Base-by-base conservation (phyloP, 75 land plant genomes). In the Cupressus sempervirens region DNA sequence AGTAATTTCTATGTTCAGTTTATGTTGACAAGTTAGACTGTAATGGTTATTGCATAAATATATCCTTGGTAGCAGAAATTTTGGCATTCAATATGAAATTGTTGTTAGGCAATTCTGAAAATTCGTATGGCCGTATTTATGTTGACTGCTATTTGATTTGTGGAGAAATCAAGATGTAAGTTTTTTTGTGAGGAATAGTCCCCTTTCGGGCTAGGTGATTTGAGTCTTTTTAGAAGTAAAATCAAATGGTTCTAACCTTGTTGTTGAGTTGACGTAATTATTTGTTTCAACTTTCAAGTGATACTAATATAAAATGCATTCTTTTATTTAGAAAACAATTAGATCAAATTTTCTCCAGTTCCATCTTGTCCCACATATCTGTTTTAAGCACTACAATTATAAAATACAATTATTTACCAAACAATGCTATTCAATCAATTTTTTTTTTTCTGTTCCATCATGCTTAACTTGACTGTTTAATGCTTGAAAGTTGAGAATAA, bases 1-100 rank as follows among this genome's bases (percentile, higher is more conserved):
- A 95, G 99, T 97, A 85, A 91, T 29, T 38, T 38, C 2, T 38
- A 38, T 38, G 40, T 38, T 38, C 40, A 38, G 14, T 26, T 13
- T 83, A 58, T 83, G 16, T 81, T 6, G 43, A 30, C 45, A 70
- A 72, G 15, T 16, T 20, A 43, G 6, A 53, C 2, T 53, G 56
- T 53, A 53, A 53, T 53, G 56, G 56, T 53, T 82, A 26, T 52
- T 50, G 76, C 76, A 74, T 43, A 43, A 32, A 75, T 41, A n/a
- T 32, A 32, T 84, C 14, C 35, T 16, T 41, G 16, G 48, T 58
- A 6, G 52, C 41, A 38, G 16, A 46, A 12, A 32, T 43, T 5
- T 2, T 43, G 16, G 1, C 5, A 56, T n/a, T 62, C 43, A 84
- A 4, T 67, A 35, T 84, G 85, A 73, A 73, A 65, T 67, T 38